Percentiles rank a stretch among this genome's conserved stretches.
Conservation (phyloP, 306 rosid genomes). For the Quercus alba region DNA sequence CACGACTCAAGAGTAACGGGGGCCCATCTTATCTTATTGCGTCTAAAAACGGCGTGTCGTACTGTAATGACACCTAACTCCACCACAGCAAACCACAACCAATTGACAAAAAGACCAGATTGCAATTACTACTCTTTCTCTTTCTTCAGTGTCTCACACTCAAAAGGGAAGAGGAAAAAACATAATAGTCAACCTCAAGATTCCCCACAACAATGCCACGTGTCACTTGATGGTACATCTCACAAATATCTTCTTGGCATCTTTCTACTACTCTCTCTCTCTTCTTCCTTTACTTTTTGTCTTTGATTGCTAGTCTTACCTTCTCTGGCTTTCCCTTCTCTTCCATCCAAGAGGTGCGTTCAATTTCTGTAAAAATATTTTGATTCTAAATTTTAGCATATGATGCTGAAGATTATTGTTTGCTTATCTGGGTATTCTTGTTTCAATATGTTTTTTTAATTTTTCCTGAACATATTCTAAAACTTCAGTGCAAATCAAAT, state of each 20-base stretch:
- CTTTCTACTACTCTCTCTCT: neutral
- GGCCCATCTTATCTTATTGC: no score
- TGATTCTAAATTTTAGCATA: neutral
- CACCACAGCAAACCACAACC: no score
- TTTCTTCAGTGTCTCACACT: no score
- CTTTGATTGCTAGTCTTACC: neutral
- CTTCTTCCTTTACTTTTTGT: neutral
- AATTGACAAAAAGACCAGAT: no score
- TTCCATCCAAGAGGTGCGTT: conserved; percentile 16
- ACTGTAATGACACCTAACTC: neutral
- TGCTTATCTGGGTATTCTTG: no score
- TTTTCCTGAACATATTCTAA: neutral
- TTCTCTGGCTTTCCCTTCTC: conserved; percentile 12
- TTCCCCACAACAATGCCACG: conserved; percentile 2
- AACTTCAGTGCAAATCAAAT: neutral
- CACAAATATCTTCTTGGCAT: conserved; percentile 25
- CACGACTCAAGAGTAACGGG: no score
- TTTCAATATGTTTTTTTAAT: no score
- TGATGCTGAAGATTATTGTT: neutral
- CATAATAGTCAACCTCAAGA: neutral
- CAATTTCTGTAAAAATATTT: neutral
- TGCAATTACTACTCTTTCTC: no score
- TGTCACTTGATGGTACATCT: conserved; percentile 10
- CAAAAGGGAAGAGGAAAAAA: no score
- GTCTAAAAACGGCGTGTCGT: no score